These are phyloP conservation scores for Torulaspora delbrueckii DNA, from an alignment of 805 yeast genomes.

Conservation along the genomic window DNA sequence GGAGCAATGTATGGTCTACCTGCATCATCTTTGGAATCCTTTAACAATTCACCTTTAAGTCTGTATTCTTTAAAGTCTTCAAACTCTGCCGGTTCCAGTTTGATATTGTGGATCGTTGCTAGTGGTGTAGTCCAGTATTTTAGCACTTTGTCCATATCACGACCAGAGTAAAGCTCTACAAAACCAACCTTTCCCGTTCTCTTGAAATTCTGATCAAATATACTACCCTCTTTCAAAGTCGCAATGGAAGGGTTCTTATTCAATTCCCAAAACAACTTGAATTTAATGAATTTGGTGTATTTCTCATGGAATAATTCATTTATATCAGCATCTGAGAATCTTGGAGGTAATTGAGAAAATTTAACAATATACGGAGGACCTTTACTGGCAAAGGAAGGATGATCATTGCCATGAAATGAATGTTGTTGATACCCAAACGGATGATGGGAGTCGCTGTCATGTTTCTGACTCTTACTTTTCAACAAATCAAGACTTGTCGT, in stretches of 20 bases:
- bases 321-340: constrained; percentile 45
- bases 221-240: constrained; percentile 47
- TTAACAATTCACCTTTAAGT: constrained; percentile 26
- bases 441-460: constrained; percentile 10
- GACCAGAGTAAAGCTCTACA: constrained; percentile 46
- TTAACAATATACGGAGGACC: constrained; percentile 64
- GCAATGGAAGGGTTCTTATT: constrained; percentile 60
- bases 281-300: constrained; percentile 52
- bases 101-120: constrained; percentile 36
- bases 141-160: constrained; percentile 36
- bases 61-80: constrained; percentile 38
- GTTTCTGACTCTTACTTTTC: constrained; percentile 17
- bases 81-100: constrained; percentile 37
- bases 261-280: constrained; percentile 59
- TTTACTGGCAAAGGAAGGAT: constrained; percentile 8
- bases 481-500: constrained; percentile 31
- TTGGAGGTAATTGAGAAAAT: constrained; percentile 54
- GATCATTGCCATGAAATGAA: constrained; percentile 3
- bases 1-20: constrained; percentile 23
- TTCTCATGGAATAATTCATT: constrained; percentile 60
- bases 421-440: constrained; percentile 15
- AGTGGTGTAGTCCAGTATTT: constrained; percentile 31
- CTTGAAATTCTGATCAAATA: constrained; percentile 53
- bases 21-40: constrained; percentile 26
- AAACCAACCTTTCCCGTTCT: constrained; percentile 43